These are phyloP conservation scores for Tuber melanosporum DNA, from an alignment of 495 filamentous ascomycete species.

Conservation along the genomic window DNA sequence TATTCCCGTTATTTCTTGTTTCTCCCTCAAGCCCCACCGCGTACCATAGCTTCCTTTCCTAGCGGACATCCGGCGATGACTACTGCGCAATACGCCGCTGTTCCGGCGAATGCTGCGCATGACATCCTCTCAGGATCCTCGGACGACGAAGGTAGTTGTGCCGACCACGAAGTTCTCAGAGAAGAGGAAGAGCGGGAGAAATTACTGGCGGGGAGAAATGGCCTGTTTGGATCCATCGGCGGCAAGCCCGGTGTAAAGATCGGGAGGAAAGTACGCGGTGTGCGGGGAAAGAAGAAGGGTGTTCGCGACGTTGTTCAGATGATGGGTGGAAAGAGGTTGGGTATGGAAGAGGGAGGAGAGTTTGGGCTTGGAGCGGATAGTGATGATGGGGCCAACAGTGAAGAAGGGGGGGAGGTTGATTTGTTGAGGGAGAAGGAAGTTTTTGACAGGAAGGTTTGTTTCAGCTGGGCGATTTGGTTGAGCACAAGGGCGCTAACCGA, in stretches of 20 bases:
- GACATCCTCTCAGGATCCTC: slow-evolving; percentile 12
- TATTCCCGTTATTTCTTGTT: neutral
- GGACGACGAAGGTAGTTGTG: slow-evolving; percentile 9
- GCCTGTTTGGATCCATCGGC: slow-evolving; percentile 42
- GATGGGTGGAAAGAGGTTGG: slow-evolving; percentile 81
- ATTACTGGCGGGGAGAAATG: slow-evolving; percentile 52
- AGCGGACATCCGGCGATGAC: neutral
- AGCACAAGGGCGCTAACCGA: neutral
- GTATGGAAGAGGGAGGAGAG: slow-evolving; percentile 58
- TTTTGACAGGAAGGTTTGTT: slow-evolving; percentile 47
- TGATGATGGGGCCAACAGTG: slow-evolving; percentile 23
- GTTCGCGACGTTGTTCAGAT: slow-evolving; percentile 62
- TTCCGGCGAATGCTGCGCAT: slow-evolving; percentile 12
- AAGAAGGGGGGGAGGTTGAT: slow-evolving; percentile 45
- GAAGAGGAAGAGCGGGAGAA: slow-evolving; percentile 87
- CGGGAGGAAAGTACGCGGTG: slow-evolving; percentile 50
- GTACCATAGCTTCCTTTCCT: neutral
- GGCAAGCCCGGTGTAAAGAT: slow-evolving; percentile 45
- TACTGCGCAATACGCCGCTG: slow-evolving; percentile 17
- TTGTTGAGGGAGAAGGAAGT: slow-evolving; percentile 43
- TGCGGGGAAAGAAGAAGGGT: slow-evolving; percentile 44
- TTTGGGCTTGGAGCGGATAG: slow-evolving; percentile 42
- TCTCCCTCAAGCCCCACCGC: neutral
- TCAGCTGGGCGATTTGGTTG: slow-evolving; percentile 4
- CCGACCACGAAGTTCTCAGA: slow-evolving; percentile 55